Percentiles rank a stretch among this genome's conserved stretches.
phyloP scores from a whole-genome alignment of 75 land plant species.

The Ceratopteris richardii region DNA sequence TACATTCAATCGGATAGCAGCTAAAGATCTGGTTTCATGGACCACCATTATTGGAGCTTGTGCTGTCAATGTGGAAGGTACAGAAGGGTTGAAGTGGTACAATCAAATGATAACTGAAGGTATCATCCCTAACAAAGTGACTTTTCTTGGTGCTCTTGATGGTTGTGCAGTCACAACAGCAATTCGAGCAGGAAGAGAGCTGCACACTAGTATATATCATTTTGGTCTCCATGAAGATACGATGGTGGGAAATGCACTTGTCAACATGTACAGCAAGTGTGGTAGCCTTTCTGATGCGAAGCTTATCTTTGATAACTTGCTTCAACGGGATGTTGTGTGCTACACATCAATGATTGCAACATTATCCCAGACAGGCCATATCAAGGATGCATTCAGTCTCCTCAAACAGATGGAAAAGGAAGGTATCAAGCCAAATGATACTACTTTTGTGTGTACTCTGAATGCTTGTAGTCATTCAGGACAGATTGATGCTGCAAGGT shows the following conservation, averaged over 20 bases:
- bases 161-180: slow-evolving; percentile 16
- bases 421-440: slow-evolving; percentile 28
- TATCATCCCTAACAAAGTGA: slow-evolving; percentile 49
- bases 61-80: slow-evolving; percentile 15
- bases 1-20: slow-evolving; percentile 34
- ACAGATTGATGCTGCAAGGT: slow-evolving; percentile 16
- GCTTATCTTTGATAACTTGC: not conserved
- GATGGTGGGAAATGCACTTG: slow-evolving; percentile 14
- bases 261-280: slow-evolving; percentile 20
- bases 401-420: slow-evolving; percentile 20
- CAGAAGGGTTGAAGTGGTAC: slow-evolving; percentile 33
- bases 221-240: not conserved
- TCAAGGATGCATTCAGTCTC: slow-evolving; percentile 15
- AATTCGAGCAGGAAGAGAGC: slow-evolving; percentile 4
- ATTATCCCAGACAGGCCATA: slow-evolving; percentile 23
- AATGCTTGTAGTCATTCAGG: slow-evolving; percentile 39
- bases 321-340: slow-evolving; percentile 13
- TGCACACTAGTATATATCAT: slow-evolving; percentile 13
- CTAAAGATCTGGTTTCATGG: slow-evolving; percentile 37
- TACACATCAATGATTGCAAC: slow-evolving; percentile 35
- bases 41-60: slow-evolving; percentile 36
- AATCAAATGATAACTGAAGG: slow-evolving; percentile 27
- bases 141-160: slow-evolving; percentile 30
- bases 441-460: slow-evolving; percentile 28
- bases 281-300: slow-evolving; percentile 15